Conservation (phyloP, 2,329 filamentous ascomycete species). For the Trichoderma semiorbis region DNA sequence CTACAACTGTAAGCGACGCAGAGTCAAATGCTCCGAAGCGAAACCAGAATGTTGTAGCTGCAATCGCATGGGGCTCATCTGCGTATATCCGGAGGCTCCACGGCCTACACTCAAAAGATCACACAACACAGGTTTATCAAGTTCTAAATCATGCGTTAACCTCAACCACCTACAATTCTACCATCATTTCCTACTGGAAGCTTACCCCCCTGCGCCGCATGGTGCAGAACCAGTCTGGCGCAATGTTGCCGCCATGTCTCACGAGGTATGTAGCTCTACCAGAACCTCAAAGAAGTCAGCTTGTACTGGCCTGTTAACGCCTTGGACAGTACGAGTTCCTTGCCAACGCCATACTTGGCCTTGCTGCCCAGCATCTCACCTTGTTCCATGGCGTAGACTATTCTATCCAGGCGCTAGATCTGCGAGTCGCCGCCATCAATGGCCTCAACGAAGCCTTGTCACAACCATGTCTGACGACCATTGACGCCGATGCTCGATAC, state of each 20-base stretch:
- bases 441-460: conserved; percentile 35
- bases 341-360: conserved; percentile 40
- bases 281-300: neutral
- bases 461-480: conserved; percentile 26
- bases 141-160: conserved; percentile 29
- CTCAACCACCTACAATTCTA: conserved; percentile 49
- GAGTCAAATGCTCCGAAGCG: conserved; percentile 44
- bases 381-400: conserved; percentile 25
- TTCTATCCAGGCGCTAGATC: conserved; percentile 31
- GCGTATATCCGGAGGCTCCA: conserved; percentile 31
- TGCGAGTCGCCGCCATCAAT: conserved; percentile 38
- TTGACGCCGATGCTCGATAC: conserved; percentile 37
- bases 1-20: conserved; percentile 34
- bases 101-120: neutral
- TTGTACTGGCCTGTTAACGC: neutral
- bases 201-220: conserved; percentile 40
- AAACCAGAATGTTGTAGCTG: conserved; percentile 37
- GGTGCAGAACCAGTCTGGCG: conserved; percentile 37
- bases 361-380: conserved; percentile 38
- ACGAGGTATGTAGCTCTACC: conserved; percentile 28
- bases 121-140: neutral
- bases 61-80: conserved; percentile 34
- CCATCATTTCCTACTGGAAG: conserved; percentile 48
- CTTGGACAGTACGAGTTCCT: conserved; percentile 37
- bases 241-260: conserved; percentile 36